phyloP scores from a whole-genome alignment of 2,329 filamentous ascomycete species.

The Curvularia hawaiiensis region DNA sequence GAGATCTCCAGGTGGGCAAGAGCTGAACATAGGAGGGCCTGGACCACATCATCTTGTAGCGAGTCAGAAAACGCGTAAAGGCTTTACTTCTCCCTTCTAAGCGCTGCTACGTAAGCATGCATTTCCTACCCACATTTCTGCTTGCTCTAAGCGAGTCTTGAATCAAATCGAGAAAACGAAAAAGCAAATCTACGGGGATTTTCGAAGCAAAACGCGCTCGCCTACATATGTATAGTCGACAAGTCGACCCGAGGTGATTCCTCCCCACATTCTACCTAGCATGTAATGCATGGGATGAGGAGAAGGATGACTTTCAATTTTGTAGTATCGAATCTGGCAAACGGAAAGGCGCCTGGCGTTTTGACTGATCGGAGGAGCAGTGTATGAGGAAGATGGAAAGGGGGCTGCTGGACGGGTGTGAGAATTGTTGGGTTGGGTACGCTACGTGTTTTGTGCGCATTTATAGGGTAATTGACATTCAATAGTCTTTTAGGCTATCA shows the following conservation, averaged over 20 bases:
- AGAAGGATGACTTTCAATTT: neutral
- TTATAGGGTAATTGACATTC: too few species aligned
- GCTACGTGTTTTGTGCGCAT: too few species aligned
- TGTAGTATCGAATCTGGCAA: neutral
- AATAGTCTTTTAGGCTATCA: too few species aligned
- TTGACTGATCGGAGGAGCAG: neutral
- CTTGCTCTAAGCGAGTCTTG: neutral
- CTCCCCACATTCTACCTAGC: neutral
- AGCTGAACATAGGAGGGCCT: neutral
- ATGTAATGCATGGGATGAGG: neutral
- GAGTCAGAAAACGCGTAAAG: neutral
- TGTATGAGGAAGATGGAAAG: neutral
- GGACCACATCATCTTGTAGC: neutral
- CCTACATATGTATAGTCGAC: neutral
- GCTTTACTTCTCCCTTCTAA: neutral
- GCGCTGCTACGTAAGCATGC: neutral
- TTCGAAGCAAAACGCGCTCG: neutral
- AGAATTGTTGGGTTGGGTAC: neutral
- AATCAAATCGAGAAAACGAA: conserved; percentile 11
- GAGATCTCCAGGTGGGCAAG: too few species aligned
- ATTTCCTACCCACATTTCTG: neutral
- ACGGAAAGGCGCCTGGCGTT: neutral
- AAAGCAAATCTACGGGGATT: conserved; percentile 7
- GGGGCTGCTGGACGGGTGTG: neutral
- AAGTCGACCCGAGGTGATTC: neutral